Base-by-base conservation (phyloP, 1,284 basidiomycete species). In the Cryptococcus sp. region DNA sequence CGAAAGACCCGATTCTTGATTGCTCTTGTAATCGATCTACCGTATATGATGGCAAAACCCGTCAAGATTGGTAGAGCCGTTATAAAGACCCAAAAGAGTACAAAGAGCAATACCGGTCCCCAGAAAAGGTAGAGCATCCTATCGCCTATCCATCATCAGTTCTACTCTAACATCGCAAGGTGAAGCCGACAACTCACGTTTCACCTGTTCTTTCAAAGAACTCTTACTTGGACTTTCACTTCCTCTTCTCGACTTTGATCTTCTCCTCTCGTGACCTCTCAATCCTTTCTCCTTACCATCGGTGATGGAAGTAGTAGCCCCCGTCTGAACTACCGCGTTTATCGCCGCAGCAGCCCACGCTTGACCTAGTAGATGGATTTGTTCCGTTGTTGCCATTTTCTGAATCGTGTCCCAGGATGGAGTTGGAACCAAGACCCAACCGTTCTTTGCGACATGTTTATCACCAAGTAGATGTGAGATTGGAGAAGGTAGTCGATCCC, bases 71-170 rank as follows among this genome's bases (percentile, higher is more conserved):
- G 73, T 32, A 75, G 57, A 13, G 72, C 72, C 5, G 72, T 67
- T 49, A 75, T 70, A 4, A 71, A 50, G n/a, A 73, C 57, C 73
- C 73, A 75, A 51, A 75, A 75, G 14, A 72, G 72, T 11, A 75
- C 69, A 50, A 75, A 75, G 10, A 72, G 65, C 35, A 96, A 80
- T 61, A 94, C 89, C 3, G 93, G 93, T 63, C 96, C 82, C 93
- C 93, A 97, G 81, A 97, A 96, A 55, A 90, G 78, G 50, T 93
- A 77, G 49, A 97, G 83, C 93, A 97, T 96, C 48, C 86, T 85
- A 74, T 97, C 92, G 75, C 89, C 91, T 90, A 66, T 31, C 64
- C 50, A 46, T 13, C 13, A 2, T 43, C 48, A 35, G 33, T 31
- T 4, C 35, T 36, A 36, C 23, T 32, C 33, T 10, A 30, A 50